Percentiles rank a stretch among this genome's conserved stretches.
Evolutionary conservation across 768 basidiomycete genomes (phyloP).

Genomic region (Podaxis pistillaris): DNA sequence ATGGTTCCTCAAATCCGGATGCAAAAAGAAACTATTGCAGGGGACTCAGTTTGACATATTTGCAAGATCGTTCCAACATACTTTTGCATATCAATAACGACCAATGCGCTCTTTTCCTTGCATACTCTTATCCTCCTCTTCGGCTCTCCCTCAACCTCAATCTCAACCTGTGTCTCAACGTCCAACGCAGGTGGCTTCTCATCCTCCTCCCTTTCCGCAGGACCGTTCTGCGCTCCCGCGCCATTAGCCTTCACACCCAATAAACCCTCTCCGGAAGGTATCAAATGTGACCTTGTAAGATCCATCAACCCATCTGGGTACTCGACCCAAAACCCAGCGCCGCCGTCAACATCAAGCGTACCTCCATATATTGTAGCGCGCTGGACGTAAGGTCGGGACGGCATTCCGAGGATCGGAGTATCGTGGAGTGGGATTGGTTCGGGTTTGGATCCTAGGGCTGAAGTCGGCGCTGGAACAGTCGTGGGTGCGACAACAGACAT

Average conservation of each 20-base stretch:
- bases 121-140: constrained; percentile 46
- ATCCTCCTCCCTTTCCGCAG: constrained; percentile 8
- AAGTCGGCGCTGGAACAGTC: not conserved
- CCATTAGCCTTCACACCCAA: not conserved
- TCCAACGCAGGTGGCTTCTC: constrained; percentile 28
- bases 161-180: constrained; percentile 43
- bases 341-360: constrained; percentile 16
- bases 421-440: constrained; percentile 28
- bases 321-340: constrained; percentile 63
- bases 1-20: constrained; percentile 56
- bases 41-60: not conserved
- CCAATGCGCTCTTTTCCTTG: constrained; percentile 47
- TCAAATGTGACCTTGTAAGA: constrained; percentile 48
- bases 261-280: constrained; percentile 23
- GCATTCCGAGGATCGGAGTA: constrained; percentile 44
- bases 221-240: not conserved
- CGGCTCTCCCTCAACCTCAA: constrained; percentile 49
- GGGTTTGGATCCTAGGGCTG: not conserved
- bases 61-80: constrained; percentile 26
- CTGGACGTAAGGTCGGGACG: constrained; percentile 42
- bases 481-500: constrained; percentile 11
- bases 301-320: constrained; percentile 65
- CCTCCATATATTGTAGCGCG: constrained; percentile 53
- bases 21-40: constrained; percentile 54
- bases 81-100: constrained; percentile 80